Base-by-base conservation (phyloP, 192 early-diverging fungal species). In the Entrophospora sp. region DNA sequence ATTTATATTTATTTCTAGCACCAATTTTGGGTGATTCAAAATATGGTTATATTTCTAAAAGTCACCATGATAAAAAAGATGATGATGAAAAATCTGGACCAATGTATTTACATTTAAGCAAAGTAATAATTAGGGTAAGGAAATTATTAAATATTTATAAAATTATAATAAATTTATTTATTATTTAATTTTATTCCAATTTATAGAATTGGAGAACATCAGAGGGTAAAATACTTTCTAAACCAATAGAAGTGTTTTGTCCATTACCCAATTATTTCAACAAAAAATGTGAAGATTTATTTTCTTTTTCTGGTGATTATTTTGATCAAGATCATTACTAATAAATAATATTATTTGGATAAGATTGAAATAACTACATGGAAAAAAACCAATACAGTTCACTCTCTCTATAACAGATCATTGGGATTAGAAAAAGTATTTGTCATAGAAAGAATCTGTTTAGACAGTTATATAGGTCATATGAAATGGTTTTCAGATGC, bases 81-180 rank as follows among this genome's bases (percentile, higher is more conserved):
- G 28, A 18, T 5, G 10, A 30, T 30, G 25, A 30, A 7, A 52
- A 13, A 25, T 13, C 28, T 30, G 4, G 28, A 30, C 51, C 51
- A 30, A 52, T 52, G 51, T 31, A 52, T 52, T 52, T 52, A 5
- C 51, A 52, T 30, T 52, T 52, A 31, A 52, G n/a, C 28, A 52
- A 24, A 30, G 13, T 52, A 27, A 4, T 16, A 4, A 52, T 52
- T 13, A 4, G 25, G n/a, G 51, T 52, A 52, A 52, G 51, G 16
- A 31, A 30, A 28, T 0, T 24, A 52, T 40, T 40, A 9, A 9
- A 40, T 14, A 9, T 40, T 6, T 40, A 9, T 40, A 6, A 14
- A 40, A 40, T 40, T 6, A 6, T 9, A 40, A 40, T 6, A 40
- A 14, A 40, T 9, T 40, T 14, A 9, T 40, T 40, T 9, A 40